These are phyloP conservation scores for Amylocystis lapponica DNA, from an alignment of 768 basidiomycete species.

Conservation along the genomic window DNA sequence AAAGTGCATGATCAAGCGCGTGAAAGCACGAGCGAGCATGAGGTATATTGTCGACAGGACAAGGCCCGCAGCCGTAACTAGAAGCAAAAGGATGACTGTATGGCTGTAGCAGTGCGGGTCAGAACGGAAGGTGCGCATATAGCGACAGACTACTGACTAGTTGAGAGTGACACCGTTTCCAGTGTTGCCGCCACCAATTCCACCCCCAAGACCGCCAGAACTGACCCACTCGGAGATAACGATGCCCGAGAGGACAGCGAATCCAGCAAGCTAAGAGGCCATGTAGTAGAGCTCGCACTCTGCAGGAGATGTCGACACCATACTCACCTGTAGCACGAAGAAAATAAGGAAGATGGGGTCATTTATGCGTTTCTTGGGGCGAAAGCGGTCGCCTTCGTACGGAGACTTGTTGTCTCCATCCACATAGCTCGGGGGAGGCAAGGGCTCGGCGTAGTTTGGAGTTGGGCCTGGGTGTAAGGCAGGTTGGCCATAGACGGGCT, in stretches of 20 bases:
- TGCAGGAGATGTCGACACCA: neutral
- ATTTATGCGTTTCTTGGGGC: conserved; percentile 62
- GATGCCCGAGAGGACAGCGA: conserved; percentile 60
- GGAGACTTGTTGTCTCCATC: conserved; percentile 38
- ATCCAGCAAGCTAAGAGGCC: conserved; percentile 52
- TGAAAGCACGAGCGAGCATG: conserved; percentile 66
- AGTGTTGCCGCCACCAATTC: conserved; percentile 46
- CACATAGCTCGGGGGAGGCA: neutral
- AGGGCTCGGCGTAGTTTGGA: conserved; percentile 1
- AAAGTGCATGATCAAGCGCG: conserved; percentile 70
- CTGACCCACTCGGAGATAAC: conserved; percentile 57
- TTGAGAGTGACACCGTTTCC: conserved; percentile 63
- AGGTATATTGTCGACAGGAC: conserved; percentile 63
- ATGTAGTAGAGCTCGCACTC: neutral
- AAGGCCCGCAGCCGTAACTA: conserved; percentile 65
- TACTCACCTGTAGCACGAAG: conserved; percentile 61
- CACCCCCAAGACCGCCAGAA: conserved; percentile 65
- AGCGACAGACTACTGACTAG: conserved; percentile 36
- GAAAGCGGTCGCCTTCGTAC: conserved; percentile 58
- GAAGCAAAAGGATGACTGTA: conserved; percentile 69
- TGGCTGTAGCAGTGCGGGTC: conserved; percentile 36
- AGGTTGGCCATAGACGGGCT: no score
- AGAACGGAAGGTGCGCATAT: neutral
- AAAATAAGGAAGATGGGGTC: conserved; percentile 67
- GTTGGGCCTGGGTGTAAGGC: neutral